Conservation (phyloP, 768 basidiomycete genomes). For the Lactifluus hygrophoroides region DNA sequence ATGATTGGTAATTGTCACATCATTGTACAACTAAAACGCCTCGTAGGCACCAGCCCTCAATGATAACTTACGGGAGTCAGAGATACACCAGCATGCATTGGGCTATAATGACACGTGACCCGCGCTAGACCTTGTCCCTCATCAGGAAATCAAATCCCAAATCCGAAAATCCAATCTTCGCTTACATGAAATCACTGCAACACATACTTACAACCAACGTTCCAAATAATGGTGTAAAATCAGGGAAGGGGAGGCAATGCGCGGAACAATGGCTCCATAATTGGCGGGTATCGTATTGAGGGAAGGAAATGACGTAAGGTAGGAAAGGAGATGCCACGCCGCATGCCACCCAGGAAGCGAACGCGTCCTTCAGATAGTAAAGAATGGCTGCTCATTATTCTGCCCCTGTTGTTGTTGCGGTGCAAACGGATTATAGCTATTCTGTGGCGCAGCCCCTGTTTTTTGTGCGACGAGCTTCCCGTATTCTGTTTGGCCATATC, state of each 20-base stretch:
- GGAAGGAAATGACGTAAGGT: not conserved
- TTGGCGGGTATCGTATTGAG: constrained; percentile 12
- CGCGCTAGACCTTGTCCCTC: not conserved
- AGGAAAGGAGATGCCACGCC: not conserved
- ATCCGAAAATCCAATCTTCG: not conserved
- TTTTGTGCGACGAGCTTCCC: constrained; percentile 24
- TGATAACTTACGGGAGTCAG: too few relatives aligned
- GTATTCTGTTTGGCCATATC: constrained; percentile 35
- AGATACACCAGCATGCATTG: too few relatives aligned
- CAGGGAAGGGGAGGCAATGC: not conserved
- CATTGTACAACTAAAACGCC: too few relatives aligned
- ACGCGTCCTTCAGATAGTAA: constrained; percentile 23
- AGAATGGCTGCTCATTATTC: constrained; percentile 29
- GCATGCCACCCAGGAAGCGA: not conserved
- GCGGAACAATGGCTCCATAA: not conserved
- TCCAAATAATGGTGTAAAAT: not conserved
- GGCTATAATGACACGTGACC: not conserved
- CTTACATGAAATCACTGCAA: constrained; percentile 1
- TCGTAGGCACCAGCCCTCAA: too few relatives aligned
- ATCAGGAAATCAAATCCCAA: not conserved
- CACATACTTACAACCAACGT: constrained; percentile 2
- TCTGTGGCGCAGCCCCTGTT: constrained; percentile 29
- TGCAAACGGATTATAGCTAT: constrained; percentile 58
- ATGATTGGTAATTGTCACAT: too few relatives aligned
- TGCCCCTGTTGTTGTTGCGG: constrained; percentile 47